A percentile compares a stretch with the other conserved stretches of the same genome.
Conservation (phyloP, 2,329 filamentous ascomycete species). For the Xylaria sp. region DNA sequence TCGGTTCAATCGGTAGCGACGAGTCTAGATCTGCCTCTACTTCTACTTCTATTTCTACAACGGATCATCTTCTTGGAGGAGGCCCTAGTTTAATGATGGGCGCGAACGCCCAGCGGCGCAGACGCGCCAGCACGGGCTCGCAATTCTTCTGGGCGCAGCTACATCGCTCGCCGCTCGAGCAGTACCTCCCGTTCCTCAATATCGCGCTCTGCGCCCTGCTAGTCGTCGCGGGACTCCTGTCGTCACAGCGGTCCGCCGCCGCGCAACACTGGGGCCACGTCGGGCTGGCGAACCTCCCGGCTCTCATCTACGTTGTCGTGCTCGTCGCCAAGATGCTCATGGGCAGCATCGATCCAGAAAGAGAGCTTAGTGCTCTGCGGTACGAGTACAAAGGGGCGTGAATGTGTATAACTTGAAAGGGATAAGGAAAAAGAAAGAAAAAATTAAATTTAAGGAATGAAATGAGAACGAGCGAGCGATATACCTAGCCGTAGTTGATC, state of each 20-base stretch:
- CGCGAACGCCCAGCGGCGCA: conserved; percentile 38
- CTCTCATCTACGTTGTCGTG: conserved; percentile 69
- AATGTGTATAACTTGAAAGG: neutral
- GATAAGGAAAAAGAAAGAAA: neutral
- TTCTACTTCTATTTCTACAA: too few species aligned
- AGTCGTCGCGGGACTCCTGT: conserved; percentile 56
- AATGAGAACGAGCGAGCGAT: neutral
- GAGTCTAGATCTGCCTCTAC: too few species aligned
- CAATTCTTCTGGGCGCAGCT: conserved; percentile 37
- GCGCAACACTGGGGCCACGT: conserved; percentile 48
- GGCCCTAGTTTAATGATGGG: conserved; percentile 13
- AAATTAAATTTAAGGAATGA: neutral
- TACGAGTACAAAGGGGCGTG: conserved; percentile 75
- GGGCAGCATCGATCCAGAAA: conserved; percentile 74
- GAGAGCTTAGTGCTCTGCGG: conserved; percentile 69
- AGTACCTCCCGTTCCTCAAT: conserved; percentile 71
- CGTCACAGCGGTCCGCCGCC: conserved; percentile 42
- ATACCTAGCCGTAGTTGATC: neutral
- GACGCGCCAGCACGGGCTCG: conserved; percentile 20
- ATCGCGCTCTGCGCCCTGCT: conserved; percentile 65
- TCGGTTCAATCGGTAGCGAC: neutral
- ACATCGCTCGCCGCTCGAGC: conserved; percentile 61
- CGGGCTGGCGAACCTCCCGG: conserved; percentile 64
- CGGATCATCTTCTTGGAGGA: too few species aligned
- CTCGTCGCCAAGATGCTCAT: conserved; percentile 73